A percentile compares a stretch with the other conserved stretches of the same genome.
Conservation (phyloP, 2,329 filamentous ascomycete genomes). For the Aspergillus sp. region DNA sequence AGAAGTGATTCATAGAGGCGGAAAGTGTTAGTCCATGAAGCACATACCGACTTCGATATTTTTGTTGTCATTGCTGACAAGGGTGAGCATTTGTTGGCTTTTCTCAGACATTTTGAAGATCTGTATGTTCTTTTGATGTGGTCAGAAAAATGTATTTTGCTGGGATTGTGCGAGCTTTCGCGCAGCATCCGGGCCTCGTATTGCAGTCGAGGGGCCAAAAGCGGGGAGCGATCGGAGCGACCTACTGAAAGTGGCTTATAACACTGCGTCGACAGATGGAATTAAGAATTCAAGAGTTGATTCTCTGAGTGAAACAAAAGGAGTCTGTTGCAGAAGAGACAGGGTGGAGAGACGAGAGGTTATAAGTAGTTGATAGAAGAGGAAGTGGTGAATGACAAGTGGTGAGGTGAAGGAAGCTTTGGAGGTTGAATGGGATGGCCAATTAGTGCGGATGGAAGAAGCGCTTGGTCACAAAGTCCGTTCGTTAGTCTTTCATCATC, state of each 20-base stretch:
- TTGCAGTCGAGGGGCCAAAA: not conserved
- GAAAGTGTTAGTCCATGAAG: not conserved
- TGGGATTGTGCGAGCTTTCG: not conserved
- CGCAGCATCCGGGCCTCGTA: not conserved
- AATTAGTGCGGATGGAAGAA: not conserved
- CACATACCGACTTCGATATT: slow-evolving; percentile 53
- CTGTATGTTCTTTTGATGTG: not conserved
- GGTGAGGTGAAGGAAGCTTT: not conserved
- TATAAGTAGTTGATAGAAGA: slow-evolving; percentile 2
- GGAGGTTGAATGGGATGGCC: not conserved
- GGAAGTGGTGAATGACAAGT: not conserved
- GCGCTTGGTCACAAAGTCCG: not conserved
- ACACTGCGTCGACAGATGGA: not conserved
- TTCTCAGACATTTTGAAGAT: slow-evolving; percentile 8
- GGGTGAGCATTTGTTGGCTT: slow-evolving; percentile 6
- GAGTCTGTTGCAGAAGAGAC: not conserved
- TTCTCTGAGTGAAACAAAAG: not conserved
- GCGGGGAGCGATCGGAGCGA: not conserved
- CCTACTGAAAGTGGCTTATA: not conserved
- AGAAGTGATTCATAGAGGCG: not conserved
- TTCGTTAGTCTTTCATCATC: not conserved
- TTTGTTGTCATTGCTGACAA: slow-evolving; percentile 27
- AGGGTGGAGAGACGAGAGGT: not conserved
- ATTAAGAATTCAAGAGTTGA: not conserved
- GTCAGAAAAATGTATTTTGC: not conserved